Conservation (phyloP, 2,329 filamentous ascomycete genomes). For the Clarireedia sp. region DNA sequence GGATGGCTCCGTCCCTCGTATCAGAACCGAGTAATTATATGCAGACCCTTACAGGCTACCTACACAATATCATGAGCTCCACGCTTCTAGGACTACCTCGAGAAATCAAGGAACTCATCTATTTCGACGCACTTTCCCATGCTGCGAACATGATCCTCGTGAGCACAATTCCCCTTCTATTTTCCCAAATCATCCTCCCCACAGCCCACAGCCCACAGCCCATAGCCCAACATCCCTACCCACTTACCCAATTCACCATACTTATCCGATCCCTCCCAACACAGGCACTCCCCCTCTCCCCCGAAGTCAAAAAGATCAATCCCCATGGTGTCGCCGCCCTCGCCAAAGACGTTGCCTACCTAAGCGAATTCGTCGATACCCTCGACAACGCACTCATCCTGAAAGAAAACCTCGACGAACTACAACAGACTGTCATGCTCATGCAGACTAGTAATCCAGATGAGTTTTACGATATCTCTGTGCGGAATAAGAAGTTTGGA, state of each 20-base stretch:
- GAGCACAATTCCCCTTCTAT: constrained; percentile 22
- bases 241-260: neutral
- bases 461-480: constrained; percentile 90
- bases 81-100: constrained; percentile 87
- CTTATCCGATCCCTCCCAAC: neutral
- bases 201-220: too few relatives aligned
- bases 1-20: constrained; percentile 52
- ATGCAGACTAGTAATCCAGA: constrained; percentile 87
- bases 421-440: constrained; percentile 84
- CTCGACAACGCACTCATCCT: constrained; percentile 81
- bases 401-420: constrained; percentile 80
- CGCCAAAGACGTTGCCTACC: constrained; percentile 73
- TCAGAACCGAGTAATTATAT: constrained; percentile 85
- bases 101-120: constrained; percentile 95
- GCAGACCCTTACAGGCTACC: constrained; percentile 84
- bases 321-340: constrained; percentile 75
- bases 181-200: constrained; percentile 1
- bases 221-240: neutral
- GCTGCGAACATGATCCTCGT: constrained; percentile 79
- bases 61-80: constrained; percentile 94
- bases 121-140: constrained; percentile 91
- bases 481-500: constrained; percentile 86
- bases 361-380: constrained; percentile 77
- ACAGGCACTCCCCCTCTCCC: constrained; percentile 44
- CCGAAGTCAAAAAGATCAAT: constrained; percentile 78